Base-by-base conservation (phyloP, 2,329 filamentous ascomycete genomes). In the Aschersonia sp. region DNA sequence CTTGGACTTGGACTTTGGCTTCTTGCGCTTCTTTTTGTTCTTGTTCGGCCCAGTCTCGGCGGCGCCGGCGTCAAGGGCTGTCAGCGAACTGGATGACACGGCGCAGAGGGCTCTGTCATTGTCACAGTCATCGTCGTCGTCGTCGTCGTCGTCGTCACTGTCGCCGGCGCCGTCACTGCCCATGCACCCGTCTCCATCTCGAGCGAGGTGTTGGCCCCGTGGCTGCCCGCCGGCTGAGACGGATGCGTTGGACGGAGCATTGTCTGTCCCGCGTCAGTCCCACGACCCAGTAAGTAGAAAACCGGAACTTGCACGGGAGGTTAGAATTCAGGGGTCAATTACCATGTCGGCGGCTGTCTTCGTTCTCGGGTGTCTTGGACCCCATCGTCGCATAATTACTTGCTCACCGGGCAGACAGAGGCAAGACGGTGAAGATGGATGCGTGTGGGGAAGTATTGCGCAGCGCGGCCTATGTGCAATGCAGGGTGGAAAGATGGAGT, bases 1-100 rank as follows among this genome's bases (percentile, higher is more conserved):
- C 12, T 37, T 37, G 22, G 22, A 22, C 35, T 37, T 37, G 35
- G 22, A 22, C 22, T 37, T 37, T 12, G 35, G 12, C 72, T 81
- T 85, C 72, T 84, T 86, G 71, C 87, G 87, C 71, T 87, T 87
- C 72, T 86, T 87, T 66, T 86, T 85, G 62, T 79, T 82, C 58
- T 74, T 64, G 56, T 37, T 37, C 3, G 35, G 35, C 35, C 35
- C 4, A 37, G 8, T 8, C 12, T 37, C 35, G 35, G 8, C 35
- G 12, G 35, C 35, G 35, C 12, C 8, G 4, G 35, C 22, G 22
- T 22, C 22, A 22, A 22, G 22, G 22, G 22, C 22, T 22, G 22
- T 22, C 22, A 22, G 22, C 22, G 22, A 22, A 22, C 22, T 22
- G 22, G 22, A 22, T 22, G 4, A 22, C 22, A 22, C 2, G 22